These are phyloP conservation scores for Spinacia oleracea DNA, from an alignment of 179 eudicot species.

Conservation along the genomic window DNA sequence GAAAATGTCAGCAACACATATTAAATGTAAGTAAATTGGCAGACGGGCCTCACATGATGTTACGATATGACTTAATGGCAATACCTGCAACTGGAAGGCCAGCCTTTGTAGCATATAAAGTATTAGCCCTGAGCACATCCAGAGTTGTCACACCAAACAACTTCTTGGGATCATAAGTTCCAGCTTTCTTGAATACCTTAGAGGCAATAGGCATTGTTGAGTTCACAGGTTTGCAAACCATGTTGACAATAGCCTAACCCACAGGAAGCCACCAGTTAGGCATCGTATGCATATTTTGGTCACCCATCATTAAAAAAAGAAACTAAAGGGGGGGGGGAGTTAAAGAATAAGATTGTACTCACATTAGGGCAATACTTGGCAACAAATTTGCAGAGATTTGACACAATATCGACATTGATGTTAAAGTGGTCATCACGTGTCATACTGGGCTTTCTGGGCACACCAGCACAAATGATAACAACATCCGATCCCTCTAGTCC, in stretches of 20 bases:
- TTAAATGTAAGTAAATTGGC: not conserved
- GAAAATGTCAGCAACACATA: not conserved
- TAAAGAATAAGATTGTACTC: no score
- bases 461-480: constrained; percentile 98
- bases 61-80: not conserved
- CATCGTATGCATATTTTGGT: constrained; percentile 3
- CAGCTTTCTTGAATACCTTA: no score
- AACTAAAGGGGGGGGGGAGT: no score
- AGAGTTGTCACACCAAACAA: constrained; percentile 95
- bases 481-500: no score
- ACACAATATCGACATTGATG: constrained; percentile 93
- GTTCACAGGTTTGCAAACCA: constrained; percentile 97
- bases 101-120: constrained; percentile 91
- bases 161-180: constrained; percentile 82
- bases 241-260: constrained; percentile 77
- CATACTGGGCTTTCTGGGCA: constrained; percentile 98
- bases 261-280: constrained; percentile 11
- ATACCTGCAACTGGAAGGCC: constrained; percentile 76
- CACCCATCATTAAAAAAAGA: not conserved
- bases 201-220: constrained; percentile 97
- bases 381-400: constrained; percentile 62
- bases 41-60: constrained; percentile 26
- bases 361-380: no score
- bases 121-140: constrained; percentile 91
- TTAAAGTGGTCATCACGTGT: constrained; percentile 97